Conservation (phyloP, 805 yeast genomes). For the Saccharomycopsis sp. region DNA sequence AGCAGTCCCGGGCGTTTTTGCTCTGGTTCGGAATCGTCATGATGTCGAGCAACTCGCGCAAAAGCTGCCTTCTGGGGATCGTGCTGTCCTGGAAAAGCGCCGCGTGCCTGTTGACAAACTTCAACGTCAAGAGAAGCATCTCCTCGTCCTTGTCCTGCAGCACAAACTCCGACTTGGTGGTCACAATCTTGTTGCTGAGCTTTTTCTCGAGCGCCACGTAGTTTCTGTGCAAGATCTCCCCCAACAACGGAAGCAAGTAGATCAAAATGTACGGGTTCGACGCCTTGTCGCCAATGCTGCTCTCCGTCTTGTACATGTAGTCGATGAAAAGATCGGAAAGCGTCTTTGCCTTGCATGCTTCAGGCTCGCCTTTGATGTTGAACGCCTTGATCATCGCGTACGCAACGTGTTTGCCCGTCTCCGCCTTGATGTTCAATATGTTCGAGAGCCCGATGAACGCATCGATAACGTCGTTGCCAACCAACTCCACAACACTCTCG, state of each 20-base stretch:
- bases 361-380: conserved; percentile 1
- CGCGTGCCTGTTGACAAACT: conserved; percentile 62
- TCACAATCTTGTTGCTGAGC: conserved; percentile 40
- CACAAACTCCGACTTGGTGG: conserved; percentile 56
- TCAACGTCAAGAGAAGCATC: conserved; percentile 68
- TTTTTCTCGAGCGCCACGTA: conserved; percentile 47
- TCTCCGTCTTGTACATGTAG: conserved; percentile 59
- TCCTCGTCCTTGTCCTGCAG: conserved; percentile 90
- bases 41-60: conserved; percentile 56
- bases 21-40: conserved; percentile 68
- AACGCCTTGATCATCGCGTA: background rate
- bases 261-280: conserved; percentile 63
- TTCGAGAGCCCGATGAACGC: conserved; percentile 51
- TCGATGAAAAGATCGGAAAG: background rate
- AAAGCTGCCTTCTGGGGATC: conserved; percentile 62
- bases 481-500: conserved; percentile 27
- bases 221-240: conserved; percentile 61
- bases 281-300: conserved; percentile 64
- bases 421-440: conserved; percentile 32
- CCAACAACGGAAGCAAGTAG: conserved; percentile 69
- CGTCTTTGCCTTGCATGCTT: background rate
- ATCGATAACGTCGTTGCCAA: conserved; percentile 39
- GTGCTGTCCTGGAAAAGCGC: conserved; percentile 59
- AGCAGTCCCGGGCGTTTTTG: conserved; percentile 76
- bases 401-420: background rate